phyloP scores from a whole-genome alignment of 176 grass and related monocot species.

The Melocanna baccifera region DNA sequence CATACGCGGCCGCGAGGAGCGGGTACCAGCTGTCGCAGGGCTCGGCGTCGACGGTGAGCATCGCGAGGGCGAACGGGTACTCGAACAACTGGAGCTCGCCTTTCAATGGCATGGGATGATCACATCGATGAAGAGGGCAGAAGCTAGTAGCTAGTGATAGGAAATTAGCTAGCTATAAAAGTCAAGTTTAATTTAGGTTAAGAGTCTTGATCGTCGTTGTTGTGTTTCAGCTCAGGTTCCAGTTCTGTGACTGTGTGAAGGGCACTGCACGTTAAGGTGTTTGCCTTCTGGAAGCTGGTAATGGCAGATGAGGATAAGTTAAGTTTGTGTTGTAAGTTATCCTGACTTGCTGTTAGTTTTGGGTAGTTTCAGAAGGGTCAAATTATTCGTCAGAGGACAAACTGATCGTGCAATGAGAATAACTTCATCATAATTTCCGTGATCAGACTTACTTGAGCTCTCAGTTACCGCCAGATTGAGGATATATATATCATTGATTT shows the following conservation, averaged over 20 bases:
- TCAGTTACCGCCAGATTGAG: not conserved
- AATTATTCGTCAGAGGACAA: slow-evolving; percentile 23
- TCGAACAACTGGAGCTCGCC: slow-evolving; percentile 45
- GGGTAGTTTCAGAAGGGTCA: slow-evolving; percentile 48
- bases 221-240: slow-evolving; percentile 13
- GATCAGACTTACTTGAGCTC: not conserved
- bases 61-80: slow-evolving; percentile 50
- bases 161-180: slow-evolving; percentile 37
- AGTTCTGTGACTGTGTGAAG: slow-evolving; percentile 13
- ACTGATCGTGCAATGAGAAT: slow-evolving; percentile 21
- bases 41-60: slow-evolving; percentile 41
- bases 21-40: slow-evolving; percentile 67
- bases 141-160: slow-evolving; percentile 1
- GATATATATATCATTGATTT: not conserved
- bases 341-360: slow-evolving; percentile 53
- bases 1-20: slow-evolving; percentile 37
- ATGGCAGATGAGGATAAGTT: slow-evolving; percentile 39
- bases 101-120: slow-evolving; percentile 51
- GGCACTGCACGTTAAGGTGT: slow-evolving; percentile 16
- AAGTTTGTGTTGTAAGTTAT: slow-evolving; percentile 39
- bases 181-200: slow-evolving; percentile 37
- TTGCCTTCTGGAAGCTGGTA: slow-evolving; percentile 55
- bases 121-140: not conserved
- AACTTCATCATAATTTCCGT: slow-evolving; percentile 8
- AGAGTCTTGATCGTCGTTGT: slow-evolving; percentile 14